Evolutionary conservation across 257 asterid genomes (phyloP).

Genomic region (Fraxinus americana): DNA sequence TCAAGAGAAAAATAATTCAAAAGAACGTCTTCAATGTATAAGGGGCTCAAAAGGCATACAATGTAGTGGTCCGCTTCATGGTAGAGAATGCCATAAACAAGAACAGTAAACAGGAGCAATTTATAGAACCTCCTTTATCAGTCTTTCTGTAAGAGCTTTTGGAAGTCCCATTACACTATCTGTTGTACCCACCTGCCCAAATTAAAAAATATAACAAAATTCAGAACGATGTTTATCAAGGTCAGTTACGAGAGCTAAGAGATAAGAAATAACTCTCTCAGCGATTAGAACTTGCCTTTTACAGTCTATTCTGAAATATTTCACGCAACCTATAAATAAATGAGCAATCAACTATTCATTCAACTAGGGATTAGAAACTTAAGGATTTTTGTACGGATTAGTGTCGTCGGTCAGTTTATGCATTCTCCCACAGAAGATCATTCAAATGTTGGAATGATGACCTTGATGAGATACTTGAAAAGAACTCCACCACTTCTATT

Average conservation of each 20-base stretch:
- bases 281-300: background rate
- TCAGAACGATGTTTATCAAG: background rate
- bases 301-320: background rate
- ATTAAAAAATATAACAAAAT: background rate
- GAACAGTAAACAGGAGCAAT: background rate
- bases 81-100: background rate
- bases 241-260: background rate
- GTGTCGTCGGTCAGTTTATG: background rate
- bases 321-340: background rate
- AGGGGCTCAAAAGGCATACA: background rate
- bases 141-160: conserved; percentile 60
- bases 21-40: background rate
- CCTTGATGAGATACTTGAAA: background rate
- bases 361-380: background rate
- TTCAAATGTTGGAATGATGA: background rate
- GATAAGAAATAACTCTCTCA: background rate
- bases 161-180: conserved; percentile 99
- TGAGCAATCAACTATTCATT: background rate
- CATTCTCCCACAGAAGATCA: background rate
- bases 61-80: background rate
- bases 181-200: conserved; percentile 69
- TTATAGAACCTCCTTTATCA: conserved; percentile 72
- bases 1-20: background rate
- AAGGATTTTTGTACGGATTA: background rate
- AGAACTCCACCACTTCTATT: background rate